Evolutionary conservation across 805 yeast genomes (phyloP).

Genomic region (Kodamaea laetipori): DNA sequence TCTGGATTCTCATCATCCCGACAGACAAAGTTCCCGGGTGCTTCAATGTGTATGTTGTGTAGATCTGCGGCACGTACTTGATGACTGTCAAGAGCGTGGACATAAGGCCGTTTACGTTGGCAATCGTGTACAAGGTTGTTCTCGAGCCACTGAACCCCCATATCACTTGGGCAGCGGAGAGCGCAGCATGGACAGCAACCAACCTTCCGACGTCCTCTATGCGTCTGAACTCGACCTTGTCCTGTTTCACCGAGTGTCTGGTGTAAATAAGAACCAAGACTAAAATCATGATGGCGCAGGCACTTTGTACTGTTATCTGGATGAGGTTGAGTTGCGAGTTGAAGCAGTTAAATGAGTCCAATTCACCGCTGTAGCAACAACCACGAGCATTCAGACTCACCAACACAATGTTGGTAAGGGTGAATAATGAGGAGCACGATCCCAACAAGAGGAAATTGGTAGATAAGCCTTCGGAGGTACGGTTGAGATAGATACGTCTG

Average conservation of each 20-base stretch:
- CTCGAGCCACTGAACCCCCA: constrained; percentile 32
- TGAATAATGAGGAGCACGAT: constrained; percentile 64
- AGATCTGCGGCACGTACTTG: constrained; percentile 80
- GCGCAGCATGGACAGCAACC: constrained; percentile 39
- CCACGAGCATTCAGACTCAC: constrained; percentile 60
- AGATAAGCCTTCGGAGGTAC: constrained; percentile 76
- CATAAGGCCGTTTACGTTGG: constrained; percentile 63
- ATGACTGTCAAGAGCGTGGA: constrained; percentile 64
- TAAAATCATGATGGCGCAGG: constrained; percentile 59
- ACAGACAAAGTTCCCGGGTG: constrained; percentile 81
- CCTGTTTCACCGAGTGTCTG: constrained; percentile 46
- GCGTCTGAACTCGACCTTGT: constrained; percentile 44
- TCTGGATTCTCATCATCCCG: constrained; percentile 81
- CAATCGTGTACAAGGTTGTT: constrained; percentile 38
- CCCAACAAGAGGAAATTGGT: constrained; percentile 73
- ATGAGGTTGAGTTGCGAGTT: constrained; percentile 65
- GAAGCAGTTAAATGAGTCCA: constrained; percentile 58
- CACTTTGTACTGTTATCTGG: constrained; percentile 66
- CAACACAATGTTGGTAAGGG: constrained; percentile 65
- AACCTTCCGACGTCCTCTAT: constrained; percentile 44
- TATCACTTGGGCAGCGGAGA: constrained; percentile 36
- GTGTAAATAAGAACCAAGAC: constrained; percentile 56
- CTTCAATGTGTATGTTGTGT: constrained; percentile 66
- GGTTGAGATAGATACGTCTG: constrained; percentile 53
- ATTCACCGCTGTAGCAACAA: constrained; percentile 54